Evolutionary conservation across 345 rosid species (phyloP), one percentile per base, ranked within the genome.

Genomic region (Pugionium dolabratum): DNA sequence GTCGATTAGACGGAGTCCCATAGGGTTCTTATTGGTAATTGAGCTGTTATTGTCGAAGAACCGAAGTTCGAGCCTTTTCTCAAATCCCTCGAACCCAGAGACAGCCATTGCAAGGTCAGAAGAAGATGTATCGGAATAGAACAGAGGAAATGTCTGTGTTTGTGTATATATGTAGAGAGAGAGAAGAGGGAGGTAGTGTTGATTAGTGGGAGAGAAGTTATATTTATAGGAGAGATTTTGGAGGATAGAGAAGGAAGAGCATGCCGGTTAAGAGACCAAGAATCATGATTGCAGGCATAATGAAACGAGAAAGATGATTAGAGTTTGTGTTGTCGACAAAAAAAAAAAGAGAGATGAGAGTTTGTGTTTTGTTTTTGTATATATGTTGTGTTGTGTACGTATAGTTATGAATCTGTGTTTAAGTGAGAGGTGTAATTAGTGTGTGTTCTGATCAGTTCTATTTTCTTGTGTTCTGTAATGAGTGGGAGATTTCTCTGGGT

Each of bases 241-340:
- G 27, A 80, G 73, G 67, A 48, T 81, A 61, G 66, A 28, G 76
- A 54, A 72, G 69, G 37, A 57, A 47, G 86, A 84, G 97, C 99
- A 90, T 90, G 99, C 95, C 93, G 93, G 85, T 82, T 86, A 81
- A 86, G 96, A 89, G 84, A 88, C 96, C 95, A 82, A 83, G 83
- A 88, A 84, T 86, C 88, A 95, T 95, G 84, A 95, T 95, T 87
- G 87, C 75, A 77, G 78, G 85, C 91, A 88, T 93, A 83, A 90
- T 94, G 89, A 84, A 80, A 78, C 77, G 81, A 86, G 80, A 77
- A 81, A 78, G 86, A 82, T 83, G 78, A 76, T 80, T 83, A 79
- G 67, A 66, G 67, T 64, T 59, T 54, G 75, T 58, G 68, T 61
- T 64, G 18, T 18, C 18, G 18, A 18, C 18, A 18, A 18, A 18